Evolutionary conservation across 306 rosid genomes (phyloP).

Genomic region (Abrus pulchellus): DNA sequence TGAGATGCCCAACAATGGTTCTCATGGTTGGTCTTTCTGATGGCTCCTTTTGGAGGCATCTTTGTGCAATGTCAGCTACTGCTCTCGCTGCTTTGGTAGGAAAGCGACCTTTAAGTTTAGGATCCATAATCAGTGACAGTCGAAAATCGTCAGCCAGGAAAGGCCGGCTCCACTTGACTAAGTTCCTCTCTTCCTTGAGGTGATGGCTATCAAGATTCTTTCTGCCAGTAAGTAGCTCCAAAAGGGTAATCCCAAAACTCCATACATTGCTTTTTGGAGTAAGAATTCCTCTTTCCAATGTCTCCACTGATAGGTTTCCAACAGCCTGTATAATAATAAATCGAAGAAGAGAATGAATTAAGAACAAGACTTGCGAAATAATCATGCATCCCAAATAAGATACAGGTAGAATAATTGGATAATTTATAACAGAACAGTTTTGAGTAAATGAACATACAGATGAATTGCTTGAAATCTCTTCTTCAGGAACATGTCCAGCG

Average conservation of each 20-base stretch:
- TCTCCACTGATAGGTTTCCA: conserved; percentile 80
- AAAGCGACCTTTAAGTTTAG: conserved; percentile 76
- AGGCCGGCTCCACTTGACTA: conserved; percentile 90
- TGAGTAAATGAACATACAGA: conserved; percentile 57
- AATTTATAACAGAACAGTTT: conserved; percentile 11
- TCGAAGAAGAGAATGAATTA: conserved; percentile 7
- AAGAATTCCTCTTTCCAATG: conserved; percentile 84
- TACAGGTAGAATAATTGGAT: not conserved
- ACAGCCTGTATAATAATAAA: conserved; percentile 62
- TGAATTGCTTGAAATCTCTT: conserved; percentile 65
- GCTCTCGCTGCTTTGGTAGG: conserved; percentile 76
- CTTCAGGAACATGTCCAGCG: conserved; percentile 68
- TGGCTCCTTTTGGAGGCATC: conserved; percentile 89
- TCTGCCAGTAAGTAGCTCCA: conserved; percentile 88
- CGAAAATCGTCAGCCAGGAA: conserved; percentile 72
- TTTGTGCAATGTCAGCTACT: conserved; percentile 75
- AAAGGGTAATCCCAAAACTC: conserved; percentile 88
- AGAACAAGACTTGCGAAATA: conserved; percentile 21
- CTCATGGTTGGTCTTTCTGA: conserved; percentile 94
- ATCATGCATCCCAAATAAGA: not conserved
- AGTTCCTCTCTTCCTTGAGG: conserved; percentile 78
- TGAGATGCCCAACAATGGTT: conserved; percentile 70
- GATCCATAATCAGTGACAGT: conserved; percentile 79
- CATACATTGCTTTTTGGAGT: conserved; percentile 94
- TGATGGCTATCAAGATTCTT: conserved; percentile 71